Evolutionary conservation across 2,329 filamentous ascomycete species (phyloP).

Genomic region (Pseudogymnoascus sp.): DNA sequence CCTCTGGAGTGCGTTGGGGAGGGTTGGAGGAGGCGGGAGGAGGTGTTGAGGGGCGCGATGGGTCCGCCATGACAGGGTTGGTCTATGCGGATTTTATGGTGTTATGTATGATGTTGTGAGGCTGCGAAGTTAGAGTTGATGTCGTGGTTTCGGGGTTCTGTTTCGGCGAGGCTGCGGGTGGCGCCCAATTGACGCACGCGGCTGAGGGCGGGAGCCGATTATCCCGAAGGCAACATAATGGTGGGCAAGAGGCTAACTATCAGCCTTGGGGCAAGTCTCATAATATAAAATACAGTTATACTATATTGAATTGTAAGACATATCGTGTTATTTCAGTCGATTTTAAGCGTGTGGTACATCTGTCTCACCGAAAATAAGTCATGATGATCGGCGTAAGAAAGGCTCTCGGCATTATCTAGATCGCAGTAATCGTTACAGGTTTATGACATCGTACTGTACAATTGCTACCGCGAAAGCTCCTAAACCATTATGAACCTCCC

Average conservation of each 20-base stretch:
- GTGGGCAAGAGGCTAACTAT: conserved; percentile 2
- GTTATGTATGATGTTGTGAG: background rate
- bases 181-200: conserved; percentile 5
- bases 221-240: background rate
- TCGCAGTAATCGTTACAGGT: background rate
- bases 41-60: background rate
- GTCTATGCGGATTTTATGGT: background rate
- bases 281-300: background rate
- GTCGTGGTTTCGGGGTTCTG: background rate
- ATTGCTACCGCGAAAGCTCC: background rate
- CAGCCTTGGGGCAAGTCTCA: background rate
- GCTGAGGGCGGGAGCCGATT: background rate
- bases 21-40: background rate
- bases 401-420: background rate
- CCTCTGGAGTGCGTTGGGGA: background rate
- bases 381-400: background rate
- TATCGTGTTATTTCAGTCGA: background rate
- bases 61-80: background rate
- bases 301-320: background rate
- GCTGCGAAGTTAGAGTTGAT: conserved; percentile 12
- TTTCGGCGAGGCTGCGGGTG: background rate
- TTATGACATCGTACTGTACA: conserved; percentile 7
- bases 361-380: background rate
- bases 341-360: background rate
- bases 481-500: background rate